These are phyloP conservation scores for Blastobotrys petasosporus DNA, from an alignment of 1,139 yeast genomes.

Conservation along the genomic window DNA sequence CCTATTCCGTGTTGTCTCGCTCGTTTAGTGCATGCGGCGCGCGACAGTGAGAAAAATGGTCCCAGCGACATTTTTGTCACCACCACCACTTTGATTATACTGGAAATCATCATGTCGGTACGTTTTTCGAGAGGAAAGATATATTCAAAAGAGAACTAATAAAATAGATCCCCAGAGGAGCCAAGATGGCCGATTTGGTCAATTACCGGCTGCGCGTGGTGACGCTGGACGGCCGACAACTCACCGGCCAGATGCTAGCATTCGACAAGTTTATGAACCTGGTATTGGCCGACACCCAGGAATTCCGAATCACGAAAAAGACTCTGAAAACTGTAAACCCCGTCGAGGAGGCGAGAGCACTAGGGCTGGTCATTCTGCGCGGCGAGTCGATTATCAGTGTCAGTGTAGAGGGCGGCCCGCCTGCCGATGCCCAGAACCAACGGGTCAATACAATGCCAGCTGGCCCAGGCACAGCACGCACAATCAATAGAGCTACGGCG, in stretches of 20 bases:
- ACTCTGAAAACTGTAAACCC: constrained; percentile 34
- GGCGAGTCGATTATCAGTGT: constrained; percentile 88
- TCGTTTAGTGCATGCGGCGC: too few species aligned
- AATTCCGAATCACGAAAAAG: constrained; percentile 66
- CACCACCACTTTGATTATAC: not conserved
- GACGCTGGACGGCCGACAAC: constrained; percentile 67
- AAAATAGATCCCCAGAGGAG: constrained; percentile 31
- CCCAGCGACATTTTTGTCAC: not conserved
- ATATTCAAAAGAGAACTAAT: constrained; percentile 4
- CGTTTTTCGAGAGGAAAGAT: not conserved
- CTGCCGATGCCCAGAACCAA: constrained; percentile 42
- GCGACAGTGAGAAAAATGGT: too few species aligned
- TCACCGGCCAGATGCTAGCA: constrained; percentile 76
- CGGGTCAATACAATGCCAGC: constrained; percentile 37
- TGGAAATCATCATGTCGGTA: constrained; percentile 2
- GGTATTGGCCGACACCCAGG: constrained; percentile 81
- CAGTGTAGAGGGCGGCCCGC: constrained; percentile 74
- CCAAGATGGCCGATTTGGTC: constrained; percentile 58
- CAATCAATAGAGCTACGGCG: constrained; percentile 33
- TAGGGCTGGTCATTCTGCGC: constrained; percentile 78
- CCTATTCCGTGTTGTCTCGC: too few species aligned
- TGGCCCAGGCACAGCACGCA: constrained; percentile 44
- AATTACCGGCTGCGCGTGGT: constrained; percentile 68
- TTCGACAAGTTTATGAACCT: constrained; percentile 87
- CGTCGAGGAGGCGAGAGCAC: constrained; percentile 57